Conservation (phyloP, 441 rosid species). For the Breynia disticha region DNA sequence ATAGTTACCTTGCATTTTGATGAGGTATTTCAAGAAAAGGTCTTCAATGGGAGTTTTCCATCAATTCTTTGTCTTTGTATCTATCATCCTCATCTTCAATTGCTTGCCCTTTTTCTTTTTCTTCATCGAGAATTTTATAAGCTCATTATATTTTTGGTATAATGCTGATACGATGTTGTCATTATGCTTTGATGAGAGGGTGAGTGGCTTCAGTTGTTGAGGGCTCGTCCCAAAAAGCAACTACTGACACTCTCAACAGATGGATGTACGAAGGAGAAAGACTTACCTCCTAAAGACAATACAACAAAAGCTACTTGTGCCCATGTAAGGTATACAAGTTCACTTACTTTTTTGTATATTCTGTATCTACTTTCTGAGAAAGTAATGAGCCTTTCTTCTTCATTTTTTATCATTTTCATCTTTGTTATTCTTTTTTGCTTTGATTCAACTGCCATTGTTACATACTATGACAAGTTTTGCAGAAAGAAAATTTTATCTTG, state of each 20-base stretch:
- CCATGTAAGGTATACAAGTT: constrained; percentile 20
- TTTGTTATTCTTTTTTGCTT: constrained; percentile 28
- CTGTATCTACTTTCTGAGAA: constrained; percentile 32
- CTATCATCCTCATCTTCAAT: not conserved
- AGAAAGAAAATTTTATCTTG: not conserved
- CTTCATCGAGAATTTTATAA: constrained; percentile 5
- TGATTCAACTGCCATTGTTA: constrained; percentile 1
- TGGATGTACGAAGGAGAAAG: constrained; percentile 29
- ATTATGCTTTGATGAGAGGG: constrained; percentile 22
- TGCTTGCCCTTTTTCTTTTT: constrained; percentile 7
- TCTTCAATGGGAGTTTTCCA: constrained; percentile 22
- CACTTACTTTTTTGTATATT: constrained; percentile 25
- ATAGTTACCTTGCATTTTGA: not conserved
- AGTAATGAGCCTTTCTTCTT: constrained; percentile 18
- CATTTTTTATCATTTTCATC: constrained; percentile 22
- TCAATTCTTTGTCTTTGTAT: constrained; percentile 9
- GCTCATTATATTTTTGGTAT: constrained; percentile 6
- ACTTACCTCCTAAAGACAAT: constrained; percentile 23
- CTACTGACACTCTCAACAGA: constrained; percentile 12
- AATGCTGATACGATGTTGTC: constrained; percentile 8
- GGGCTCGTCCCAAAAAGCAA: constrained; percentile 7
- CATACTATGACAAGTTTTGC: not conserved
- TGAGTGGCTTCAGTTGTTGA: not conserved
- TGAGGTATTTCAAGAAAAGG: constrained; percentile 5
- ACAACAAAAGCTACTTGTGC: constrained; percentile 17